Evolutionary conservation across 768 basidiomycete species (phyloP).

Genomic region (Termitomyces sp.): DNA sequence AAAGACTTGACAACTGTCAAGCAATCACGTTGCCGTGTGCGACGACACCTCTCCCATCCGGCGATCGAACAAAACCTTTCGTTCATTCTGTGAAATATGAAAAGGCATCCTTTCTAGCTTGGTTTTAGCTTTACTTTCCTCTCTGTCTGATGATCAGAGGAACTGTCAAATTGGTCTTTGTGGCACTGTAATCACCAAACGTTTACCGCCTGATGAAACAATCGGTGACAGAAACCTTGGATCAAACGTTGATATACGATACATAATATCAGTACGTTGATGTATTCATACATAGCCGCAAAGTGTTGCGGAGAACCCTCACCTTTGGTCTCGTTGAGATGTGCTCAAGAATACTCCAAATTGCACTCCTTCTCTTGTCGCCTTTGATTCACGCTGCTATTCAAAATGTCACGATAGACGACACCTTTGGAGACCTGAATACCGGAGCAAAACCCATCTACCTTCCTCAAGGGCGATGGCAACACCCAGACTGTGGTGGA

Average conservation of each 20-base stretch:
- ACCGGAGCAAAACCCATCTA: slow-evolving; percentile 14
- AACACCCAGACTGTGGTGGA: slow-evolving; percentile 8
- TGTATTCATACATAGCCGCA: no score
- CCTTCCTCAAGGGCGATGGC: slow-evolving; percentile 14
- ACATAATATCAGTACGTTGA: not conserved
- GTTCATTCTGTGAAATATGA: not conserved
- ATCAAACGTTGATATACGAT: not conserved
- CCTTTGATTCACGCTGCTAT: not conserved
- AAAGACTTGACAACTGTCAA: no score
- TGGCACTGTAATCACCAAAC: not conserved
- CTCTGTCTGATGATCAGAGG: not conserved
- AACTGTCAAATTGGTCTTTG: not conserved
- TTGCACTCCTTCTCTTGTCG: not conserved
- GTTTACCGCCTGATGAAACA: not conserved
- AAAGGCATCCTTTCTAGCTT: not conserved
- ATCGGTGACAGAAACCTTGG: not conserved
- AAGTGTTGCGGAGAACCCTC: not conserved
- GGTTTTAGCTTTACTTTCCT: not conserved
- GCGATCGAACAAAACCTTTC: no score
- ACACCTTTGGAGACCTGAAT: slow-evolving; percentile 15
- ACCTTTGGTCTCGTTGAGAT: not conserved
- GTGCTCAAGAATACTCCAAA: not conserved
- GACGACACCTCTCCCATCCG: no score
- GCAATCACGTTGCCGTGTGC: no score
- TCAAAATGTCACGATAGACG: slow-evolving; percentile 19